These are phyloP conservation scores for Delonix regia DNA, from an alignment of 306 rosid species.

Conservation along the genomic window DNA sequence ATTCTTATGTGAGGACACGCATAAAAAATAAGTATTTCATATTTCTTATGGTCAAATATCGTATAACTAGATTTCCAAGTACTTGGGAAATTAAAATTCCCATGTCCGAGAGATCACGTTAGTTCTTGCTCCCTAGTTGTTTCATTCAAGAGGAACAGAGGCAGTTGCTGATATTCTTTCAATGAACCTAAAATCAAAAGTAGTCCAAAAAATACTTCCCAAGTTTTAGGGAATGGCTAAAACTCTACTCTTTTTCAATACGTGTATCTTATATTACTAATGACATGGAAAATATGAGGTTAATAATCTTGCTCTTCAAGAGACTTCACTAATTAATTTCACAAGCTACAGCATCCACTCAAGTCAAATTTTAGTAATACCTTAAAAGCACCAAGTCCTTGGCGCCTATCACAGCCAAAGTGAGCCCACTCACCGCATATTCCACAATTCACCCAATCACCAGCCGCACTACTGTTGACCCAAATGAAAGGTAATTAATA, in stretches of 20 bases:
- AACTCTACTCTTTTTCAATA: conserved; percentile 7
- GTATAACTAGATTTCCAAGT: not conserved
- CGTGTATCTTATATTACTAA: not conserved
- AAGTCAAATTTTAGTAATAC: conserved; percentile 45
- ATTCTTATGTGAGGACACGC: not conserved
- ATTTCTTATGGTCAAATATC: not conserved
- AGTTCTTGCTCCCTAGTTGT: not conserved
- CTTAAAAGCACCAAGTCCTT: conserved; percentile 97
- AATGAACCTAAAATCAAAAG: conserved; percentile 21
- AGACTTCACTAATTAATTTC: not conserved
- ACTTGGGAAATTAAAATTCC: not conserved
- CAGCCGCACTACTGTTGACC: conserved; percentile 89
- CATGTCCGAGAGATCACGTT: not conserved
- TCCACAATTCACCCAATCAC: conserved; percentile 98
- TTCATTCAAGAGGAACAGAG: conserved; percentile 16
- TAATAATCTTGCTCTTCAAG: not conserved
- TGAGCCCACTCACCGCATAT: conserved; percentile 99
- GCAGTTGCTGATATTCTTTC: conserved; percentile 5
- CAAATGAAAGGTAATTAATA: conserved; percentile 24
- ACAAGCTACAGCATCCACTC: not conserved
- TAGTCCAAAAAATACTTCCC: not conserved
- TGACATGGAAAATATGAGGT: not conserved
- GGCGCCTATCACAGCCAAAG: conserved; percentile 95
- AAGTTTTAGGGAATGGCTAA: not conserved
- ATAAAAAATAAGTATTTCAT: not conserved